phyloP scores from a whole-genome alignment of 257 asterid genomes.

The Lavandula angustifolia region DNA sequence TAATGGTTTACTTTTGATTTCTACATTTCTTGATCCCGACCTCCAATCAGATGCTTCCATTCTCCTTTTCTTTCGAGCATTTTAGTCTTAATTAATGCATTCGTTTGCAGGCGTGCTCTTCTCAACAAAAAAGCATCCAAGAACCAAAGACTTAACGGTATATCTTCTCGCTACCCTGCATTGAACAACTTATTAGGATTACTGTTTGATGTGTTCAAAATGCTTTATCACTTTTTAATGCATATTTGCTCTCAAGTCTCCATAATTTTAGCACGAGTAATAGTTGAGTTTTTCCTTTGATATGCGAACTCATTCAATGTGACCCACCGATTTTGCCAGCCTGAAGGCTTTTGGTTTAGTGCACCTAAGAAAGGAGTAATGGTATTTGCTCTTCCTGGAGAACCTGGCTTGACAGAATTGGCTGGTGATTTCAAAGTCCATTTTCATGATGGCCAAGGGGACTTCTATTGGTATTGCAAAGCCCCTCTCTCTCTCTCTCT shows the following conservation, averaged over 20 bases:
- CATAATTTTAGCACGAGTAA: too few species aligned
- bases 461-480: constrained; percentile 80
- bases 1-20: constrained; percentile 56
- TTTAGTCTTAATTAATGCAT: constrained; percentile 25
- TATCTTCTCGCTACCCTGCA: constrained; percentile 32
- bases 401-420: constrained; percentile 88
- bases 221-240: constrained; percentile 19
- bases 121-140: constrained; percentile 88
- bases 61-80: constrained; percentile 1
- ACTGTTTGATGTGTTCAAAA: constrained; percentile 7
- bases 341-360: constrained; percentile 93
- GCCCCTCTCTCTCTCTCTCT: background rate
- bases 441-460: constrained; percentile 97
- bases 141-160: constrained; percentile 94
- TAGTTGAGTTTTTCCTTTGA: constrained; percentile 3
- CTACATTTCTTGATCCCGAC: constrained; percentile 11
- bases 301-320: too few species aligned
- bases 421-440: constrained; percentile 96
- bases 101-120: constrained; percentile 78
- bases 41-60: background rate
- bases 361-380: constrained; percentile 95
- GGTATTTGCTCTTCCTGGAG: constrained; percentile 99
- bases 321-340: constrained; percentile 78
- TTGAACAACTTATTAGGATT: constrained; percentile 14
- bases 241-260: background rate